A percentile compares a stretch with the other conserved stretches of the same genome.
These are phyloP conservation scores for Fusarium musae DNA, from an alignment of 2,329 filamentous ascomycete species.

Conservation along the genomic window DNA sequence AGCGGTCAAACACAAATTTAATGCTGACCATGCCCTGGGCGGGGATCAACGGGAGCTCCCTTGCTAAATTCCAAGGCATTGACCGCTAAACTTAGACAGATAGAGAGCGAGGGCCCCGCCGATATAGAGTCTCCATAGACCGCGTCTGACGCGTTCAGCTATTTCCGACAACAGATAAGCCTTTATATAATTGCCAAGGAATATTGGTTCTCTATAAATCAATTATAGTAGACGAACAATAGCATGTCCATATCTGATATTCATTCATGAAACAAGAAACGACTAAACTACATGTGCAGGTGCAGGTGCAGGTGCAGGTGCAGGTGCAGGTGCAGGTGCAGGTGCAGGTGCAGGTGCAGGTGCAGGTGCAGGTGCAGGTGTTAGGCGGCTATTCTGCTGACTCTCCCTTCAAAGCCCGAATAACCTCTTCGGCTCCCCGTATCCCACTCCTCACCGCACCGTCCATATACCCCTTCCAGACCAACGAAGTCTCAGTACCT, in stretches of 20 bases:
- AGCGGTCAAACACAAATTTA: conserved; percentile 35
- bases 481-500: conserved; percentile 38
- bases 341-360: background rate
- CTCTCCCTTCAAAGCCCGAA: conserved; percentile 16
- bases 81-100: conserved; percentile 23
- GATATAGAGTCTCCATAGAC: background rate
- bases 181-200: background rate
- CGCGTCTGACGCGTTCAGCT: conserved; percentile 14
- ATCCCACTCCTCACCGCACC: conserved; percentile 38
- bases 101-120: conserved; percentile 1
- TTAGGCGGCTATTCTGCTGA: background rate
- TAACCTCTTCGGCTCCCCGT: conserved; percentile 31
- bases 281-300: background rate
- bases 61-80: conserved; percentile 26
- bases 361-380: no score
- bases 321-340: background rate
- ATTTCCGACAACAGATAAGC: background rate
- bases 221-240: background rate
- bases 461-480: conserved; percentile 46
- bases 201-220: background rate
- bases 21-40: conserved; percentile 15
- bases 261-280: background rate
- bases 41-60: conserved; percentile 32
- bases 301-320: no score
- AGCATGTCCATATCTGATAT: no score